Percentiles rank a stretch among this genome's conserved stretches.
Evolutionary conservation across 2,329 filamentous ascomycete genomes (phyloP).

Genomic region (Cryphonectria naterciae): DNA sequence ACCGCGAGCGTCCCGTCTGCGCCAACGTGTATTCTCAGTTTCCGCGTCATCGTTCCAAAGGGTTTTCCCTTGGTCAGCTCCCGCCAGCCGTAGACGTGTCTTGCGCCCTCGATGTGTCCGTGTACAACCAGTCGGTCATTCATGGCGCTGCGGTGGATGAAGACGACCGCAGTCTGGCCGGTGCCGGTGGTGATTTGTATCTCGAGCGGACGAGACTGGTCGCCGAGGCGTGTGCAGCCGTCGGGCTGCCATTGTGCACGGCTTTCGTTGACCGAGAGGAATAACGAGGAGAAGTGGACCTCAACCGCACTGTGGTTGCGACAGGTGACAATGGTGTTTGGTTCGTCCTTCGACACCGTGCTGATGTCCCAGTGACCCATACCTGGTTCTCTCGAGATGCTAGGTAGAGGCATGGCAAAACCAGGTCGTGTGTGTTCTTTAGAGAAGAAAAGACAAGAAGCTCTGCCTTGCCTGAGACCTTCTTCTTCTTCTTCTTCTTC

Average conservation of each 20-base stretch:
- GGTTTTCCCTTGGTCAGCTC: neutral
- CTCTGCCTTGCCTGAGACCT: neutral
- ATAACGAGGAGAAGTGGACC: neutral
- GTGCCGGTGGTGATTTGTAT: slow-evolving; percentile 11
- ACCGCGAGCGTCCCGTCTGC: neutral
- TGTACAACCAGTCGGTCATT: neutral
- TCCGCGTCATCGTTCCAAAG: neutral
- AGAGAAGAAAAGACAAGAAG: neutral
- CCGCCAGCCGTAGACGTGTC: slow-evolving; percentile 2
- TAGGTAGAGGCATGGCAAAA: slow-evolving; percentile 10
- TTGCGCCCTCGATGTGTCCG: slow-evolving; percentile 12
- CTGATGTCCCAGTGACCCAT: slow-evolving; percentile 5
- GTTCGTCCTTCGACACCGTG: slow-evolving; percentile 14
- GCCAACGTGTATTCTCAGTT: slow-evolving; percentile 2
- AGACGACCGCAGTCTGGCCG: slow-evolving; percentile 7
- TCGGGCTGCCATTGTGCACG: neutral
- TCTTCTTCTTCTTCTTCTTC: neutral
- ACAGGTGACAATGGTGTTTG: slow-evolving; percentile 4
- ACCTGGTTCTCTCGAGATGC: slow-evolving; percentile 8
- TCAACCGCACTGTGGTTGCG: neutral
- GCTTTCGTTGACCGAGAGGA: slow-evolving; percentile 2
- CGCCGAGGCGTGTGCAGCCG: neutral
- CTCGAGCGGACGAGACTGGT: neutral
- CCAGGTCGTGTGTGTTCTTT: neutral
- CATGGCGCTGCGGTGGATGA: slow-evolving; percentile 1